phyloP scores from a whole-genome alignment of 176 grass and related monocot species.

The Carex kokanica region DNA sequence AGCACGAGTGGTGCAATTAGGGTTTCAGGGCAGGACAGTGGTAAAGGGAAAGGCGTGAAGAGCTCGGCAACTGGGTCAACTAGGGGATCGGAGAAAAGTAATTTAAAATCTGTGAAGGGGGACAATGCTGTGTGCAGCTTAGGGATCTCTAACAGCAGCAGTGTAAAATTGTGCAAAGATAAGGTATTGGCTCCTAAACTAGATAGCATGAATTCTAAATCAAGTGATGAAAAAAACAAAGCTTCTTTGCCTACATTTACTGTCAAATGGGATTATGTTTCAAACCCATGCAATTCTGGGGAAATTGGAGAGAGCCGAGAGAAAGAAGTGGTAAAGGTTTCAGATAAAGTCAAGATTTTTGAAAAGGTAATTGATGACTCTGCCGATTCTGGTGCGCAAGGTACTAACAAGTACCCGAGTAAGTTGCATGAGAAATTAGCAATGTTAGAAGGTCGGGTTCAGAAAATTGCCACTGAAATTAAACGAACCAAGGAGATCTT shows the following conservation, averaged over 20 bases:
- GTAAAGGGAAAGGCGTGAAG: constrained; percentile 31
- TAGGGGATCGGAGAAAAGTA: constrained; percentile 16
- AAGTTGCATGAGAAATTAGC: constrained; percentile 85
- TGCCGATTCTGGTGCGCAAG: constrained; percentile 12
- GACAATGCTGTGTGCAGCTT: constrained; percentile 8
- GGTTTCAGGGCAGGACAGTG: constrained; percentile 46
- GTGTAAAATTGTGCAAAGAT: constrained; percentile 38
- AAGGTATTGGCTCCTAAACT: constrained; percentile 29
- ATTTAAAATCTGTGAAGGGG: constrained; percentile 25
- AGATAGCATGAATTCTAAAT: constrained; percentile 30
- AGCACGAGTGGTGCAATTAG: constrained; percentile 48
- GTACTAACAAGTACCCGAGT: constrained; percentile 61
- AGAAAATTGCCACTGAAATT: constrained; percentile 93
- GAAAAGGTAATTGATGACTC: constrained; percentile 49
- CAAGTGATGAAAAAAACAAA: constrained; percentile 23
- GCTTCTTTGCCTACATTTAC: constrained; percentile 58
- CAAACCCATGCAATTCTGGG: not conserved
- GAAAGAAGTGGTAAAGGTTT: constrained; percentile 39
- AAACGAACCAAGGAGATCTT: constrained; percentile 89
- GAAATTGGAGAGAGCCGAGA: constrained; percentile 11
- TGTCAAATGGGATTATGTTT: constrained; percentile 42
- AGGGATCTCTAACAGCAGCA: constrained; percentile 15
- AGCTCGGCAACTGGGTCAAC: constrained; percentile 15
- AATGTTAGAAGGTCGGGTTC: constrained; percentile 74
- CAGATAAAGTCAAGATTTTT: constrained; percentile 73